Evolutionary conservation across 495 filamentous ascomycete genomes (phyloP).

Genomic region (Penicillium antarcticum): DNA sequence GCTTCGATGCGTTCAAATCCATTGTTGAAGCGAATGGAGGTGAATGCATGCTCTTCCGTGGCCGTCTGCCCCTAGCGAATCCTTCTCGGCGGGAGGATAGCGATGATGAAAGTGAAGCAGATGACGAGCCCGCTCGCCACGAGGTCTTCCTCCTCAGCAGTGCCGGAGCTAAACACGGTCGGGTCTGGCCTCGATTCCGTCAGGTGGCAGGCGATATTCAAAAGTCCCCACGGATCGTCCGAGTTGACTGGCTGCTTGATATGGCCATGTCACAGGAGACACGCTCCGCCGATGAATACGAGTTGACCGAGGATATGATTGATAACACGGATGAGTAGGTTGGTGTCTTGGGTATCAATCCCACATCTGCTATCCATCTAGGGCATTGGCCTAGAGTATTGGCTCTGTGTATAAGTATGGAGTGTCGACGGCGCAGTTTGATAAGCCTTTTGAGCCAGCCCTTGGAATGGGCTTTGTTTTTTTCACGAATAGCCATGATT

Average conservation of each 20-base stretch:
- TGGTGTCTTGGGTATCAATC: background rate
- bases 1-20: constrained; percentile 74
- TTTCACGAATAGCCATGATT: constrained; percentile 28
- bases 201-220: constrained; percentile 68
- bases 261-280: constrained; percentile 83
- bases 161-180: constrained; percentile 58
- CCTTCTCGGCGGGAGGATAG: constrained; percentile 43
- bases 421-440: constrained; percentile 7
- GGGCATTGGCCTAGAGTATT: background rate
- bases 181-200: constrained; percentile 76
- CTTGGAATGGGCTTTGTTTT: constrained; percentile 16
- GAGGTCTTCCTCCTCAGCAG: constrained; percentile 78
- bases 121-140: constrained; percentile 58
- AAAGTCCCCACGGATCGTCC: constrained; percentile 73
- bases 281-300: constrained; percentile 61
- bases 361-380: background rate
- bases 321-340: constrained; percentile 25
- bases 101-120: constrained; percentile 42
- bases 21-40: constrained; percentile 91
- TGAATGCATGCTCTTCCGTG: constrained; percentile 72
- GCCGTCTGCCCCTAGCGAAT: constrained; percentile 58
- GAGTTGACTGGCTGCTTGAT: constrained; percentile 83
- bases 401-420: constrained; percentile 16
- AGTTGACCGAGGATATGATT: constrained; percentile 37
- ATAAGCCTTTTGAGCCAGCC: background rate